Evolutionary conservation across 495 filamentous ascomycete species (phyloP).

Genomic region (Hypomontagnella submonticulosa): DNA sequence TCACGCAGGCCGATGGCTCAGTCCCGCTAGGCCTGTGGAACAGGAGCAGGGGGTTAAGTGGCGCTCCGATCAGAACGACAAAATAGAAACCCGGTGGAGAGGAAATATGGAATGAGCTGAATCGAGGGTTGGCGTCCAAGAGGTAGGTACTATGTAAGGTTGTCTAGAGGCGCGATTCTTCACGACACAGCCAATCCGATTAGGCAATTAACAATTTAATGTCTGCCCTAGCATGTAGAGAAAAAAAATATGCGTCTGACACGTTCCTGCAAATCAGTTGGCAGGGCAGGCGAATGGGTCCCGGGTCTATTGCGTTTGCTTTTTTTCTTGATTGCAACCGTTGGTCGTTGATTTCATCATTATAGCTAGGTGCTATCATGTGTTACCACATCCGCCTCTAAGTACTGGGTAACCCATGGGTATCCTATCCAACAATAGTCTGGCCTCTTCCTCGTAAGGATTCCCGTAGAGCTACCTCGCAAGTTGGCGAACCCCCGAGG

Average conservation of each 20-base stretch:
- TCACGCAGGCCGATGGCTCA: constrained; percentile 30
- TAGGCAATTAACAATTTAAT: constrained; percentile 27
- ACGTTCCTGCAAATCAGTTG: constrained; percentile 34
- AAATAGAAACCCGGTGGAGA: constrained; percentile 36
- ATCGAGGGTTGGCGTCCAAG: constrained; percentile 18
- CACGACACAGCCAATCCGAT: constrained; percentile 28
- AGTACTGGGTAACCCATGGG: constrained; percentile 18
- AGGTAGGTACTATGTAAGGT: constrained; percentile 12
- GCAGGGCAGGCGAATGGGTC: constrained; percentile 28
- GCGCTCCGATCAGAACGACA: constrained; percentile 34
- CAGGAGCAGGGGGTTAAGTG: constrained; percentile 33
- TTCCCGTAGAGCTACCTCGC: constrained; percentile 8
- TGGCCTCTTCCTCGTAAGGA: constrained; percentile 13
- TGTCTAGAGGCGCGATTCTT: constrained; percentile 20
- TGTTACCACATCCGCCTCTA: constrained; percentile 37
- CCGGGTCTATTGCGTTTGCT: constrained; percentile 35
- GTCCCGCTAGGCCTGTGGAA: constrained; percentile 35
- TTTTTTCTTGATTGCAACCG: constrained; percentile 34
- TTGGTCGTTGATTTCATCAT: constrained; percentile 42
- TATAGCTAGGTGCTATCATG: constrained; percentile 36
- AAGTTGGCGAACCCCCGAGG: constrained; percentile 29
- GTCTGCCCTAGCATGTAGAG: constrained; percentile 33
- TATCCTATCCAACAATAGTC: constrained; percentile 38
- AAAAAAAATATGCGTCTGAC: constrained; percentile 37
- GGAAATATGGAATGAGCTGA: constrained; percentile 27